Conservation (phyloP, 2,329 filamentous ascomycete species). For the Sclerotinia sclerotiorum region DNA sequence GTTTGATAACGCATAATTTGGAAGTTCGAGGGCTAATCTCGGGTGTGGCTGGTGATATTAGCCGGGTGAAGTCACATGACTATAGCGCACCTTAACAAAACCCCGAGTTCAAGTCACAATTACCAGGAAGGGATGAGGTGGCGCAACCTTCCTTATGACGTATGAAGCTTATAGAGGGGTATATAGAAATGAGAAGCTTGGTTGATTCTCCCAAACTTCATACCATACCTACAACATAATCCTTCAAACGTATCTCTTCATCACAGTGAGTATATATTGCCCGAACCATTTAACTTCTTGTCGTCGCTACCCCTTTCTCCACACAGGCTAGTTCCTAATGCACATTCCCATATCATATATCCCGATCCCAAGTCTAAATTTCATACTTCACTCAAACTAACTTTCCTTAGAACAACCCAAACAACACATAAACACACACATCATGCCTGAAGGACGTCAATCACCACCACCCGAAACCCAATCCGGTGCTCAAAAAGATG, state of each 20-base stretch:
- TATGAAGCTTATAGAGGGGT: constrained; percentile 15
- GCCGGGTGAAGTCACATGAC: neutral
- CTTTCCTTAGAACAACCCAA: neutral
- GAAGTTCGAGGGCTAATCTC: neutral
- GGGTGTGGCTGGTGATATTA: neutral
- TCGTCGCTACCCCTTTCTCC: neutral
- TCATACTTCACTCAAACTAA: constrained; percentile 8
- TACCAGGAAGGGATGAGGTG: neutral
- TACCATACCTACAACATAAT: neutral
- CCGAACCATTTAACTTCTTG: neutral
- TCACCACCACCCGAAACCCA: constrained; percentile 74
- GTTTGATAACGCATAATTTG: constrained; percentile 7
- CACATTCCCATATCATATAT: neutral
- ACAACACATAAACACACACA: constrained; percentile 35
- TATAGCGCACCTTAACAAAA: neutral
- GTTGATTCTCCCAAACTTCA: neutral
- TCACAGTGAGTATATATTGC: neutral
- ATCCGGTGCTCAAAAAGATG: constrained; percentile 61
- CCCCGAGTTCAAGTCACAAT: neutral
- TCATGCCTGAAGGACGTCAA: constrained; percentile 67
- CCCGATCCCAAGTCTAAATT: neutral
- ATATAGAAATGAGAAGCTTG: constrained; percentile 15
- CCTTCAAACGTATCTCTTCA: neutral
- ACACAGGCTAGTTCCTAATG: neutral
- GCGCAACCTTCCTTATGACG: constrained; percentile 4